Percentiles rank a stretch among this genome's conserved stretches.
These are phyloP conservation scores for Sclerotinia subarctica DNA, from an alignment of 2,329 filamentous ascomycete species.

Conservation along the genomic window DNA sequence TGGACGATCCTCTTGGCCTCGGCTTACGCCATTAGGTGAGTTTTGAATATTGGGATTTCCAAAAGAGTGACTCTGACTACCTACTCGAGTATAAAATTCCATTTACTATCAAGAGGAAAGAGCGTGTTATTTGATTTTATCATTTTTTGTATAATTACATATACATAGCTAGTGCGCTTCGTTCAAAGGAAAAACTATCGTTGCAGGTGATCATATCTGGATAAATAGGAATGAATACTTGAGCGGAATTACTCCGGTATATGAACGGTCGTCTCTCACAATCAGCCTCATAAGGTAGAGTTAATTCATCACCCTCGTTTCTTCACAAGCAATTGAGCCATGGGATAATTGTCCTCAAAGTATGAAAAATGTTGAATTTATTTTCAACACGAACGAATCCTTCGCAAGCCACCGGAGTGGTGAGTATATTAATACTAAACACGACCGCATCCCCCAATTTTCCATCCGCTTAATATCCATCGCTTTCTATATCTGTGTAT, in stretches of 20 bases:
- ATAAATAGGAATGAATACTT: background rate
- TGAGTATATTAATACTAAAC: background rate
- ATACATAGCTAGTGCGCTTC: background rate
- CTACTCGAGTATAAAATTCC: too few relatives aligned
- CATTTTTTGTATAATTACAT: background rate
- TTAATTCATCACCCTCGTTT: background rate
- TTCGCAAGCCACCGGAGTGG: background rate
- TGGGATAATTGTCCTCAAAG: background rate
- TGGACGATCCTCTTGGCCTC: slow-evolving; percentile 1
- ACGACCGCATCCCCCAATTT: background rate
- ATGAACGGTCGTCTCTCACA: background rate
- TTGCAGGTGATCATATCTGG: background rate
- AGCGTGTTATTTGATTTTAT: too few relatives aligned
- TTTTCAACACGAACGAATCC: background rate
- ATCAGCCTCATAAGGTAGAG: background rate
- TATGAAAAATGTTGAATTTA: background rate
- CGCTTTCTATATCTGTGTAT: slow-evolving; percentile 6
- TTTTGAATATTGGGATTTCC: too few relatives aligned
- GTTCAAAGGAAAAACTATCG: background rate
- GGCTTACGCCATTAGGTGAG: slow-evolving; percentile 13
- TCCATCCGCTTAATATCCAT: background rate
- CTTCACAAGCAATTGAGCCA: background rate
- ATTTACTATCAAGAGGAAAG: background rate
- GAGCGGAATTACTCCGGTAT: background rate
- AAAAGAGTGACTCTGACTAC: too few relatives aligned